These are phyloP conservation scores for Ophiocordyceps australis DNA, from an alignment of 2,329 filamentous ascomycete genomes.

Conservation along the genomic window DNA sequence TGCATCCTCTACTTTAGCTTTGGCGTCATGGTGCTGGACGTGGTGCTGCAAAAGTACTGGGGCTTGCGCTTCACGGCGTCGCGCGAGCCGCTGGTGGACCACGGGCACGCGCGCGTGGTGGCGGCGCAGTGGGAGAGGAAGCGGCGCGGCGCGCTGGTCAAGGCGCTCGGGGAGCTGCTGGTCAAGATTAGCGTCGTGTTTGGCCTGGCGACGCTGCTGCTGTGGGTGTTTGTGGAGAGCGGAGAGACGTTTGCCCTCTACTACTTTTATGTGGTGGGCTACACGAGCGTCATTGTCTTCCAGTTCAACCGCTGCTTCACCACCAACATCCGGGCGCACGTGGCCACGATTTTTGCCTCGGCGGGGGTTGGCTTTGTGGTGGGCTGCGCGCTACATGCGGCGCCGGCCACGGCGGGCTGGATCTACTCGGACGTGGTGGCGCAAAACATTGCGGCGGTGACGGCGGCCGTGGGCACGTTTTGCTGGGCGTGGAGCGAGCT, in stretches of 20 bases:
- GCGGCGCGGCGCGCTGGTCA: constrained; percentile 3
- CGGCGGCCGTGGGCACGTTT: constrained; percentile 12
- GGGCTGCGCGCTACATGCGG: constrained; percentile 12
- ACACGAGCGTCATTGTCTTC: constrained; percentile 17
- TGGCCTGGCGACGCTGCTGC: constrained; percentile 11
- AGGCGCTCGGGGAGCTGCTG: constrained; percentile 11
- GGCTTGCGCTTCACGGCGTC: constrained; percentile 13
- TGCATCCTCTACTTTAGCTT: constrained; percentile 19
- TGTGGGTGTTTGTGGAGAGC: constrained; percentile 16
- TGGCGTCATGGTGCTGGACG: constrained; percentile 17
- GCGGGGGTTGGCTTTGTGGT: constrained; percentile 12
- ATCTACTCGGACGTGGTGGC: constrained; percentile 14
- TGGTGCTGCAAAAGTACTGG: constrained; percentile 17
- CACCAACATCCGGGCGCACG: constrained; percentile 13
- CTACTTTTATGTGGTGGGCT: constrained; percentile 15
- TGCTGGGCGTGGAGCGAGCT: constrained; percentile 12
- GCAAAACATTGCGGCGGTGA: constrained; percentile 12
- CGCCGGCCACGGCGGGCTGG: constrained; percentile 8
- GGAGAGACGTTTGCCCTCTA: constrained; percentile 13
- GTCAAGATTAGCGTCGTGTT: constrained; percentile 12
- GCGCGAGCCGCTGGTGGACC: constrained; percentile 12
- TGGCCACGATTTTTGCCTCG: constrained; percentile 13
- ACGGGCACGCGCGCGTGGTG: constrained; percentile 8
- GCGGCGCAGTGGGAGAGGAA: constrained; percentile 5
- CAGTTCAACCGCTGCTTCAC: constrained; percentile 22